These are phyloP conservation scores for Malus fusca DNA, from an alignment of 306 rosid species.

Conservation along the genomic window DNA sequence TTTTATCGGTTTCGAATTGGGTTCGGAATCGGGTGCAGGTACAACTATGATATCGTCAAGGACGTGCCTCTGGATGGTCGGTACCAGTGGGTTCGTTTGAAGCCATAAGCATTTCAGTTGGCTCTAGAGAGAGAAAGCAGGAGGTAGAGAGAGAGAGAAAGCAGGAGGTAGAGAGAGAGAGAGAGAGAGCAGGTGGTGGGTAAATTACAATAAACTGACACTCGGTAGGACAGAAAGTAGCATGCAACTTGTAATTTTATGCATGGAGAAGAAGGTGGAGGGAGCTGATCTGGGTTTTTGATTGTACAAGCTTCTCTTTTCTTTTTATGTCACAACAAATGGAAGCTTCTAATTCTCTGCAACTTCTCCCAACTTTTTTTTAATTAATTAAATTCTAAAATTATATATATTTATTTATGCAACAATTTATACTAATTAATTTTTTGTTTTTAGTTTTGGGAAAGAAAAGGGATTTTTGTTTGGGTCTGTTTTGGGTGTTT, in stretches of 20 bases:
- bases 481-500: slow-evolving; percentile 31
- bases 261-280: neutral
- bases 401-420: neutral
- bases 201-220: slow-evolving; percentile 32
- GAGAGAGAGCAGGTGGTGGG: neutral
- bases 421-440: neutral
- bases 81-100: slow-evolving; percentile 80
- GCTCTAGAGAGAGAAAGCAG: neutral
- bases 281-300: neutral
- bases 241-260: slow-evolving; percentile 17
- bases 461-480: slow-evolving; percentile 41
- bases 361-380: neutral
- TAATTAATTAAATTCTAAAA: neutral
- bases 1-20: slow-evolving; percentile 6
- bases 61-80: slow-evolving; percentile 87
- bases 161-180: too few relatives aligned
- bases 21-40: slow-evolving; percentile 38
- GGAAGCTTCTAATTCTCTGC: slow-evolving; percentile 10
- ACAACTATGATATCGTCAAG: slow-evolving; percentile 80
- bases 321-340: neutral
- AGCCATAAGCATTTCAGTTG: slow-evolving; percentile 24
- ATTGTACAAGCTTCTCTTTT: slow-evolving; percentile 9
- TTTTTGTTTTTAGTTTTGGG: neutral
- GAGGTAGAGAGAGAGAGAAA: neutral
- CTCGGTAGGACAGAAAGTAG: slow-evolving; percentile 27